These are phyloP conservation scores for Eucalyptus melliodora DNA, from an alignment of 345 rosid species.

Conservation along the genomic window DNA sequence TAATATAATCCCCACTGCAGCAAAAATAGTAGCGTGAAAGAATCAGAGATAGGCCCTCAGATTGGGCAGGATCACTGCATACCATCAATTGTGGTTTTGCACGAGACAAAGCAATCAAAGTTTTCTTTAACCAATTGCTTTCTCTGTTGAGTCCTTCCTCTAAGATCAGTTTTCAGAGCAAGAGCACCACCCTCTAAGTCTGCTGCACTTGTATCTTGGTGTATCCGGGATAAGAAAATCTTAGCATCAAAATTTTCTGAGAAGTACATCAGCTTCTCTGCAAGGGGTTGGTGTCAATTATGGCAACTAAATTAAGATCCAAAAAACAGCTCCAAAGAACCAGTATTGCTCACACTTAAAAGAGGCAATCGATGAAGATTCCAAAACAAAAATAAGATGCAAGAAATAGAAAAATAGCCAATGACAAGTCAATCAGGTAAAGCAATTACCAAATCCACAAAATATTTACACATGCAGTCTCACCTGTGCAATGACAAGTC, in stretches of 20 bases:
- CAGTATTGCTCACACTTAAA: not conserved
- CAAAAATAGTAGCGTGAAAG: not conserved
- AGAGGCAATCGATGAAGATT: not conserved
- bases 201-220: slow-evolving; percentile 69
- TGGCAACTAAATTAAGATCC: not conserved
- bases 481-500: not conserved
- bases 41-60: not conserved
- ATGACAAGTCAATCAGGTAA: not conserved
- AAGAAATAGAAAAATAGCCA: not conserved
- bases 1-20: not conserved
- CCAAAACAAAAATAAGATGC: not conserved
- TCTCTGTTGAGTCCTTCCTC: slow-evolving; percentile 85
- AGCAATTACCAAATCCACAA: not conserved
- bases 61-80: not conserved
- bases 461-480: not conserved
- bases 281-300: slow-evolving; percentile 1
- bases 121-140: slow-evolving; percentile 95
- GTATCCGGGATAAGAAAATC: slow-evolving; percentile 85
- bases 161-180: slow-evolving; percentile 87
- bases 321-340: not conserved
- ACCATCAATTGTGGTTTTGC: slow-evolving; percentile 99
- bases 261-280: slow-evolving; percentile 87
- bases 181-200: slow-evolving; percentile 94
- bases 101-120: slow-evolving; percentile 98
- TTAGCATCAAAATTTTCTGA: slow-evolving; percentile 86